These are phyloP conservation scores for Encephalitozoon cuniculi DNA, from an alignment of 371 early-diverging fungal genomes.

Conservation along the genomic window DNA sequence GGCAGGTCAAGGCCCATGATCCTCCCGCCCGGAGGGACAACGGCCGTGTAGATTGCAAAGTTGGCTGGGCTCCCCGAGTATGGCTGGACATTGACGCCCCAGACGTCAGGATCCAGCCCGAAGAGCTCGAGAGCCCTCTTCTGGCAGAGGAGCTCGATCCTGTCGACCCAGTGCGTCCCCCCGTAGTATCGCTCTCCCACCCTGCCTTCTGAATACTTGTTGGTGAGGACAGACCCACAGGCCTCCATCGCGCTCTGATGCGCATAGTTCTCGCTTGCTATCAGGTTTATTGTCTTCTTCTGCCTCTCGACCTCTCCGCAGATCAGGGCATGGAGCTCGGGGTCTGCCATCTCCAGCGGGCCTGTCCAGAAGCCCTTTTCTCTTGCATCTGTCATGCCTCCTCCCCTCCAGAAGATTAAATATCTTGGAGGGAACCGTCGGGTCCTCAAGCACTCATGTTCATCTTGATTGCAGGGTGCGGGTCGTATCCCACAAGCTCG, in stretches of 20 bases:
- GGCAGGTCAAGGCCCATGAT: constrained; percentile 95
- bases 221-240: constrained; percentile 88
- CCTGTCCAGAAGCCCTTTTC: neutral
- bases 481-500: constrained; percentile 72
- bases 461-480: constrained; percentile 82
- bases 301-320: constrained; percentile 88
- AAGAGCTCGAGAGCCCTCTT: constrained; percentile 82
- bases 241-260: constrained; percentile 87
- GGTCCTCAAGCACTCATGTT: constrained; percentile 70
- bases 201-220: constrained; percentile 98
- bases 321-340: constrained; percentile 81
- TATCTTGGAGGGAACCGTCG: neutral
- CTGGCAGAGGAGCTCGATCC: constrained; percentile 76
- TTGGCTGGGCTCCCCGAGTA: constrained; percentile 89
- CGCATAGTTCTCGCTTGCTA: constrained; percentile 94
- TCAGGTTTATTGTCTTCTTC: constrained; percentile 77
- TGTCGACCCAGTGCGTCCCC: constrained; percentile 92
- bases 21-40: constrained; percentile 89
- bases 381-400: neutral
- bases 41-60: constrained; percentile 83
- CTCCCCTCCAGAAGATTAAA: neutral
- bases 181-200: constrained; percentile 79
- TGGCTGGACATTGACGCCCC: constrained; percentile 96
- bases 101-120: constrained; percentile 70
- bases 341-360: constrained; percentile 64